Conservation (phyloP, 192 early-diverging fungal genomes). For the Diversispora epigaea region DNA sequence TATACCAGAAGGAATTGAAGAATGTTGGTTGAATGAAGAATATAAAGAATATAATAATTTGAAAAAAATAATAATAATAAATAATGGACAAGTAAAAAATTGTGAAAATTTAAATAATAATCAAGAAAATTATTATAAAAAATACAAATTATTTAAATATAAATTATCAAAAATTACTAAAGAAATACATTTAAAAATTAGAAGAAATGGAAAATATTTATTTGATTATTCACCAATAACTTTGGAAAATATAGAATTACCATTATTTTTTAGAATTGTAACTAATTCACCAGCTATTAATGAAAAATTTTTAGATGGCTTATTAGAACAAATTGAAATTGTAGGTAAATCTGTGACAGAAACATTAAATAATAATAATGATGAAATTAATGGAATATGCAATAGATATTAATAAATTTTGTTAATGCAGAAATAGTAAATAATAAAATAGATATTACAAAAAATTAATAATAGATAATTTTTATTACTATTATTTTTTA, state of each 20-base stretch:
- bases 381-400: not conserved
- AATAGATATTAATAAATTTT: no score
- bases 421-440: no score
- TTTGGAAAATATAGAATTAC: slow-evolving; percentile 34
- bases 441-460: no score
- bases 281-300: slow-evolving; percentile 65
- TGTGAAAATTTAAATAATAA: no score
- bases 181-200: slow-evolving; percentile 47
- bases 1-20: slow-evolving; percentile 46
- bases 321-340: slow-evolving; percentile 61
- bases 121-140: slow-evolving; percentile 14
- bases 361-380: not conserved
- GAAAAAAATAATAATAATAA: no score
- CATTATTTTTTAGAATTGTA: slow-evolving; percentile 71
- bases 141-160: slow-evolving; percentile 36
- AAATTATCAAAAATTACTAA: slow-evolving; percentile 45
- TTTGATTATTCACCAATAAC: slow-evolving; percentile 69
- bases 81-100: no score
- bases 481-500: no score
- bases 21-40: slow-evolving; percentile 31
- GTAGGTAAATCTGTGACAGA: slow-evolving; percentile 37
- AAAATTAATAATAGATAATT: no score
- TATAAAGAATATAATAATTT: no score
- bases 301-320: slow-evolving; percentile 46
- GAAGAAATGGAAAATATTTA: slow-evolving; percentile 54